Percentiles rank a stretch among this genome's conserved stretches.
Conservation (phyloP, 352 stramenopile species). For the Globisporangium splendens region DNA sequence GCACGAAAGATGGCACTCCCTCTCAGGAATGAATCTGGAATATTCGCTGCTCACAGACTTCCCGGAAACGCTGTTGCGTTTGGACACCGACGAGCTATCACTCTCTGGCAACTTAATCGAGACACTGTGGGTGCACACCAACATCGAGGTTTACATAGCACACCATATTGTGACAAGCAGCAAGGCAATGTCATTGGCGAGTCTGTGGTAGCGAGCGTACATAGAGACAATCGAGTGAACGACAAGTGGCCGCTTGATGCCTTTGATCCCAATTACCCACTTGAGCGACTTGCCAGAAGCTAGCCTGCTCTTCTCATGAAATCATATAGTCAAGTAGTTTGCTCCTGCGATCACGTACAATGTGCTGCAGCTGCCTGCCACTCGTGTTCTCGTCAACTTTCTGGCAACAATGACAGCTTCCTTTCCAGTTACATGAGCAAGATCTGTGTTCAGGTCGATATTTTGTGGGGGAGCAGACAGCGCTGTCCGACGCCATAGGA, state of each 20-base stretch:
- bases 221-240: background rate
- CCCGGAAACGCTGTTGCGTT: background rate
- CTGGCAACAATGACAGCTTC: too few relatives aligned
- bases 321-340: too few relatives aligned
- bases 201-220: too few relatives aligned
- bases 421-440: background rate
- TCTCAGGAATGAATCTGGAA: slow-evolving; percentile 3
- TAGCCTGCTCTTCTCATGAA: too few relatives aligned
- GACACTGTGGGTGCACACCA: slow-evolving; percentile 5
- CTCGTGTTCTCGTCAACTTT: too few relatives aligned
- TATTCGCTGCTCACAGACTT: slow-evolving; percentile 7
- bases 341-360: too few relatives aligned
- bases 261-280: background rate
- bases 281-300: background rate
- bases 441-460: too few relatives aligned
- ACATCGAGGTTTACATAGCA: background rate
- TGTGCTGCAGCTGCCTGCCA: too few relatives aligned
- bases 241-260: background rate
- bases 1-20: slow-evolving; percentile 4
- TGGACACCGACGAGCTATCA: background rate
- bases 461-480: too few relatives aligned
- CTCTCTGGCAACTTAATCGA: slow-evolving; percentile 7
- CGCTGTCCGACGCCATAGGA: too few relatives aligned
- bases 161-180: background rate
- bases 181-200: background rate